Evolutionary conservation across 192 early-diverging fungal species (phyloP), one percentile per base, ranked within the genome.

Genomic region (Thamnidium elegans): DNA sequence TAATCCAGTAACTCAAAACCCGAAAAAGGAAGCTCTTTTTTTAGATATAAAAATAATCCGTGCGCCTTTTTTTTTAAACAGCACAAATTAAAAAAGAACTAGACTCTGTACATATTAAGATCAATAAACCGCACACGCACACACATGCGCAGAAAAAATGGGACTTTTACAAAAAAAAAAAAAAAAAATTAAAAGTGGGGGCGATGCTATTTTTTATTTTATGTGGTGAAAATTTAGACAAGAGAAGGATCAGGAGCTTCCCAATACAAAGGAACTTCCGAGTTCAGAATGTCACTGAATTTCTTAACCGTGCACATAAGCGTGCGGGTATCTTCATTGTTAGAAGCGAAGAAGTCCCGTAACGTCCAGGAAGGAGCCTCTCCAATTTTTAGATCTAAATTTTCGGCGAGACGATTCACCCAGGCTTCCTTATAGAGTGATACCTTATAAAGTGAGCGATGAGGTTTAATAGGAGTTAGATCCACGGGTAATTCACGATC

Each of bases 301-400:
- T 53, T 44, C 14, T 65, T 58, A 3, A 61, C 62, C 9, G 30
- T 48, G 13, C 36, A 20, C 58, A 73, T 54, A 4, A 73, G 30
- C 1, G 48, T 31, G n/a, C n/a, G 9, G 6, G 36, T 53, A 51
- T 63, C 58, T 17, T 73, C 71, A n/a, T 53, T 59, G 4, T 63
- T 58, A 1, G 45, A 46, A 0, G 64, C 42, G 4, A 76, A 51
- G 46, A 74, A 70, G 39, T 76, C 71, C 14, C 42, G 15, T 14
- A 65, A 32, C n/a, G 54, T 62, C 78, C 78, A 79, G 8, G 48
- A 36, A 1, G 78, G 78, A 0, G 71, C 66, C 32, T 76, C 75
- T 7, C 78, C 78, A 17, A 71, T 50, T 0, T 71, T 54, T 5
- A 79, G 47, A 30, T 48, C 43, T 0, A 73, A 30, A 55, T 79